Evolutionary conservation across 345 rosid genomes (phyloP).

Genomic region (Gossypium arboreum): DNA sequence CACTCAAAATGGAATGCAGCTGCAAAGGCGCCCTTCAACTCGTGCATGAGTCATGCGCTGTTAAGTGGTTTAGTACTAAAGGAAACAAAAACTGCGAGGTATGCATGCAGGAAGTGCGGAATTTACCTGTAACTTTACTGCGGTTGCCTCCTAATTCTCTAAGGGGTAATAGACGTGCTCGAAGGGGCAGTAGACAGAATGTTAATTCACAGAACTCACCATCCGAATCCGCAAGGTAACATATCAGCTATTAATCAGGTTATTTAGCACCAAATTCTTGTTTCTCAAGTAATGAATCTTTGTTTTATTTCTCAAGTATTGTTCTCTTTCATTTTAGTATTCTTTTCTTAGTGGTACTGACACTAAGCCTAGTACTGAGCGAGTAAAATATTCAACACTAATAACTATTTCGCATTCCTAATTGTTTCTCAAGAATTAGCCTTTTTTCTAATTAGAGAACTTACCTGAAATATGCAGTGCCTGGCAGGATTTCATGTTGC

Average conservation of each 20-base stretch:
- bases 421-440: slow-evolving; percentile 1
- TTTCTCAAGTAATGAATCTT: not conserved
- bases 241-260: slow-evolving; percentile 5
- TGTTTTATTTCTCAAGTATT: slow-evolving; percentile 1
- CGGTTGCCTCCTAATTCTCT: slow-evolving; percentile 51
- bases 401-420: not conserved
- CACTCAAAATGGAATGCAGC: slow-evolving; percentile 95
- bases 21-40: slow-evolving; percentile 93
- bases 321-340: not conserved
- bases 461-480: slow-evolving; percentile 49
- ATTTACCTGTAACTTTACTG: slow-evolving; percentile 83
- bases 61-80: slow-evolving; percentile 80
- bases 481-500: slow-evolving; percentile 93
- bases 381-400: not conserved
- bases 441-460: not conserved
- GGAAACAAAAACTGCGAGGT: slow-evolving; percentile 87
- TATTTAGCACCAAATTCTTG: not conserved
- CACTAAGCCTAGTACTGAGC: not conserved
- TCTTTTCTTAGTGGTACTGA: not conserved
- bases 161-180: slow-evolving; percentile 39
- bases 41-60: slow-evolving; percentile 82
- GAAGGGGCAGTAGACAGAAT: slow-evolving; percentile 42
- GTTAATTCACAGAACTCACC: slow-evolving; percentile 40
- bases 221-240: slow-evolving; percentile 55
- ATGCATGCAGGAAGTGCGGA: slow-evolving; percentile 79